These are phyloP conservation scores for Takashimella tepidaria DNA, from an alignment of 1,284 basidiomycete species.

Conservation along the genomic window DNA sequence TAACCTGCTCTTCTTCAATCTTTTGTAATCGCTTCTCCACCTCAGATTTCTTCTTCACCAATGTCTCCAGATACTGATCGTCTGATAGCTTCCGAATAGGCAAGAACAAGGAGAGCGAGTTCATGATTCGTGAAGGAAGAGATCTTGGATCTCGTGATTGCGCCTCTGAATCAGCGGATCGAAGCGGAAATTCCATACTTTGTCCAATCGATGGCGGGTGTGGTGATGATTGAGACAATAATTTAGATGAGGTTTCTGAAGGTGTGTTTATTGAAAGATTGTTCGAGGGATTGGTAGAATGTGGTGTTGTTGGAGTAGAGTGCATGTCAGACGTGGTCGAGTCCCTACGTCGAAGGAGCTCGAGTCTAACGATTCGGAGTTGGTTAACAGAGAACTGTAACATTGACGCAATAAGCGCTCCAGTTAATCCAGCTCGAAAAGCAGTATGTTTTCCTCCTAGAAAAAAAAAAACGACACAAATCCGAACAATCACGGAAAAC, in stretches of 20 bases:
- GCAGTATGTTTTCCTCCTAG: slow-evolving; percentile 31
- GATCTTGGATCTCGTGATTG: slow-evolving; percentile 14
- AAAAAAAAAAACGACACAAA: too few relatives aligned
- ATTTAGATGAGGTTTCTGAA: too few relatives aligned
- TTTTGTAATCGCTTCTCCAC: slow-evolving; percentile 29
- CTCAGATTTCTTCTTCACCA: slow-evolving; percentile 30
- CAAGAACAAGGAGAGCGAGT: slow-evolving; percentile 21
- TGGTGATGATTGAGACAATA: too few relatives aligned
- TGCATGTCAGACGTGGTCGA: not conserved
- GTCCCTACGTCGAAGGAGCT: slow-evolving; percentile 15
- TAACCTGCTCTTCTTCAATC: slow-evolving; percentile 37
- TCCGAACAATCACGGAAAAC: too few relatives aligned
- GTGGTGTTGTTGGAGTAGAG: not conserved
- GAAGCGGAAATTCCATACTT: not conserved
- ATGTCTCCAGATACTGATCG: slow-evolving; percentile 36
- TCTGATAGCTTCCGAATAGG: slow-evolving; percentile 39
- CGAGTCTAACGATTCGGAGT: slow-evolving; percentile 26
- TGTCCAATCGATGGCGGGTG: not conserved
- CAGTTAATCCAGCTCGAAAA: slow-evolving; percentile 31
- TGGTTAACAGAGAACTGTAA: slow-evolving; percentile 36
- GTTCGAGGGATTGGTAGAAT: not conserved
- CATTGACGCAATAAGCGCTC: slow-evolving; percentile 27
- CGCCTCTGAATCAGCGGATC: not conserved
- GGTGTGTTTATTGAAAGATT: not conserved
- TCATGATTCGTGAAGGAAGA: slow-evolving; percentile 31